phyloP scores from a whole-genome alignment of 148 eudicot species.

The Vaccinium macrocarpon region DNA sequence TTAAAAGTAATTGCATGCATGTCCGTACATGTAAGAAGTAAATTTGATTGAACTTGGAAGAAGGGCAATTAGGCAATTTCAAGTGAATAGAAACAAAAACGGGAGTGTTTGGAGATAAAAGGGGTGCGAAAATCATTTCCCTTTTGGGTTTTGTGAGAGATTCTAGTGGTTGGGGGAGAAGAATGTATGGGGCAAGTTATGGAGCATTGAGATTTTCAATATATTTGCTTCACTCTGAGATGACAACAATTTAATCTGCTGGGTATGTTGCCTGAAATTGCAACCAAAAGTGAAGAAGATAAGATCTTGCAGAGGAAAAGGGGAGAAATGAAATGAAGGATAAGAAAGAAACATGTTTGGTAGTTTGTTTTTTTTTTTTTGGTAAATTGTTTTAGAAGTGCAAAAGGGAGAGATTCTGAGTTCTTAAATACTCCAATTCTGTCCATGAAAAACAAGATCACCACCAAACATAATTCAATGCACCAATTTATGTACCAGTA shows the following conservation, averaged over 20 bases:
- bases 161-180: constrained; percentile 22
- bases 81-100: too few species aligned
- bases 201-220: constrained; percentile 26
- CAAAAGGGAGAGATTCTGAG: neutral
- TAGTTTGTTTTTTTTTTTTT: constrained; percentile 3
- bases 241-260: constrained; percentile 30
- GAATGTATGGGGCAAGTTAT: constrained; percentile 46
- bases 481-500: neutral
- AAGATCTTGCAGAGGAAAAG: constrained; percentile 34
- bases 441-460: constrained; percentile 5
- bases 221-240: constrained; percentile 21
- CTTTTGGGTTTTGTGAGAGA: neutral
- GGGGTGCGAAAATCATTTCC: too few species aligned
- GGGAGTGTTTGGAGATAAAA: neutral
- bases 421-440: neutral
- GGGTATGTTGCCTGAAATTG: constrained; percentile 33
- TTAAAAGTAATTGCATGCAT: neutral
- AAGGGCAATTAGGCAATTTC: too few species aligned
- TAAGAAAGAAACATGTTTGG: neutral
- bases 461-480: neutral
- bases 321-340: constrained; percentile 21
- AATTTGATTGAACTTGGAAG: neutral
- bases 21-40: neutral
- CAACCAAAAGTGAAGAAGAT: constrained; percentile 39
- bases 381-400: neutral